phyloP scores from a whole-genome alignment of 352 stramenopile genomes.

The Pythium brassicae region DNA sequence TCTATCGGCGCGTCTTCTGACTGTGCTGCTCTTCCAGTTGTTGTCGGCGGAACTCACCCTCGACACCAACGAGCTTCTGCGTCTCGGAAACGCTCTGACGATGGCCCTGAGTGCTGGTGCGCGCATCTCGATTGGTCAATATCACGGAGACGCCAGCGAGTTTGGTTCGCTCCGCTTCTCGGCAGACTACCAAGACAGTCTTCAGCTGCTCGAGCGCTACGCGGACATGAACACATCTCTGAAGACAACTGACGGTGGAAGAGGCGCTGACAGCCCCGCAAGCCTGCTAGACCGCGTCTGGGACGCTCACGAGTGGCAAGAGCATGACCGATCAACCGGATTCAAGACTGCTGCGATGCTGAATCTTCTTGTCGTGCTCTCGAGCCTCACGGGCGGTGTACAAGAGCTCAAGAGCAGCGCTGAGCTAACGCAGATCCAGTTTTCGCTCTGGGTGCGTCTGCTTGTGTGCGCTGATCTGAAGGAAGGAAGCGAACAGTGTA shows the following conservation, averaged over 20 bases:
- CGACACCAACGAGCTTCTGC: conserved; percentile 1
- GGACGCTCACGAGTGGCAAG: conserved; percentile 7
- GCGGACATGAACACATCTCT: not conserved
- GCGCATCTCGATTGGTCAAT: not conserved
- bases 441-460: conserved; percentile 7
- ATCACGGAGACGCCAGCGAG: not conserved
- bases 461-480: not conserved
- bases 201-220: conserved; percentile 5
- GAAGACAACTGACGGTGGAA: not conserved
- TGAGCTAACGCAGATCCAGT: conserved; percentile 14
- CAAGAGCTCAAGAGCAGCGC: conserved; percentile 9
- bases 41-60: not conserved
- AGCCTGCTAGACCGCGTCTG: not conserved
- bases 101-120: conserved; percentile 4
- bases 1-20: conserved; percentile 9
- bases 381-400: conserved; percentile 1
- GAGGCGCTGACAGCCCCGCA: too few relatives aligned
- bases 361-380: conserved; percentile 12
- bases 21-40: conserved; percentile 12
- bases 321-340: not conserved
- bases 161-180: conserved; percentile 5
- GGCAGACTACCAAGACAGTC: conserved; percentile 9
- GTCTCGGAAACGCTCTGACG: conserved; percentile 11
- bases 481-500: too few relatives aligned
- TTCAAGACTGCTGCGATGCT: conserved; percentile 10